Conservation (phyloP, 2,329 filamentous ascomycete genomes). For the Monosporascus sp. region DNA sequence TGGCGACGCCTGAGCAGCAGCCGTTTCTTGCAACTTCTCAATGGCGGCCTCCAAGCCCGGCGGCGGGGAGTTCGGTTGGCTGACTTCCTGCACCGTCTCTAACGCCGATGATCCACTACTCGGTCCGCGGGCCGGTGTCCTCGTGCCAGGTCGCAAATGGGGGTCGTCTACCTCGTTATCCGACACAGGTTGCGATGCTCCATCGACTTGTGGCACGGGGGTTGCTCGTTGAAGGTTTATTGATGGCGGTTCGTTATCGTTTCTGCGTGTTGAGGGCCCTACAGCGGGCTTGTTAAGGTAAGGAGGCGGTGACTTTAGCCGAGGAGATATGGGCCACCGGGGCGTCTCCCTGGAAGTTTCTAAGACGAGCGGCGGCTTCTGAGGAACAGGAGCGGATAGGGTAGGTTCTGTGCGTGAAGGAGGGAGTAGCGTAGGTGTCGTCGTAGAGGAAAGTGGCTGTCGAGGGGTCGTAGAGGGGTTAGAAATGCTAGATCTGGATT, state of each 20-base stretch:
- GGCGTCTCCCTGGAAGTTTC: constrained; percentile 51
- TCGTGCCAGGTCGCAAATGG: constrained; percentile 45
- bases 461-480: constrained; percentile 56
- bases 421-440: constrained; percentile 60
- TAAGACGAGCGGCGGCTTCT: constrained; percentile 49
- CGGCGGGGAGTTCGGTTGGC: constrained; percentile 66
- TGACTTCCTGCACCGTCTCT: constrained; percentile 89
- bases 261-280: constrained; percentile 29
- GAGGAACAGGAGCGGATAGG: constrained; percentile 56
- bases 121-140: constrained; percentile 54
- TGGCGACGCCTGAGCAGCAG: constrained; percentile 35
- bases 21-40: constrained; percentile 47
- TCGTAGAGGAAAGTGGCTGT: constrained; percentile 62
- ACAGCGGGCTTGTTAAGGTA: constrained; percentile 36
- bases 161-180: constrained; percentile 51
- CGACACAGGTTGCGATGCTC: constrained; percentile 31
- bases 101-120: constrained; percentile 58
- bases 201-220: constrained; percentile 39
- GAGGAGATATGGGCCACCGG: constrained; percentile 72
- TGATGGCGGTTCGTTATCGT: constrained; percentile 44
- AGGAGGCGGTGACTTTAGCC: constrained; percentile 72
- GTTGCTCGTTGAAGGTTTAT: constrained; percentile 49
- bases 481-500: constrained; percentile 46
- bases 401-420: constrained; percentile 50
- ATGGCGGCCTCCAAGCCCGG: constrained; percentile 38